Percentiles rank a stretch among this genome's conserved stretches.
Conservation (phyloP, 805 yeast genomes). For the Lipomyces spencermartinsiae region DNA sequence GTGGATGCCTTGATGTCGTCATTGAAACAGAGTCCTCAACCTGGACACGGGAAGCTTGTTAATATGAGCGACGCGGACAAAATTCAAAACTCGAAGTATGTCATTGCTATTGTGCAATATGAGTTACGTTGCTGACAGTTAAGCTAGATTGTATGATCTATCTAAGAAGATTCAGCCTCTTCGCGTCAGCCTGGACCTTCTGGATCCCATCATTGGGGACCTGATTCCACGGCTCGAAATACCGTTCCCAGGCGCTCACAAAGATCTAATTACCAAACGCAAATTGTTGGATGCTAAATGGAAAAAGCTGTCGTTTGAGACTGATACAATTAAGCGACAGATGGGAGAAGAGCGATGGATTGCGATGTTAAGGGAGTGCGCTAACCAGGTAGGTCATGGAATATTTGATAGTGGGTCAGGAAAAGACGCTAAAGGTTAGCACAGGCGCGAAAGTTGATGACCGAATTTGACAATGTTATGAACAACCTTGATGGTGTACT, state of each 20-base stretch:
- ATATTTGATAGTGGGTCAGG: background rate
- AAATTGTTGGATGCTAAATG: constrained; percentile 14
- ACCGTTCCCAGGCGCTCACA: constrained; percentile 11
- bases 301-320: constrained; percentile 20
- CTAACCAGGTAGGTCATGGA: constrained; percentile 14
- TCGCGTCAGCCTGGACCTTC: constrained; percentile 22
- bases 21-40: constrained; percentile 30
- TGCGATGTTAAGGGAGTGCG: constrained; percentile 17
- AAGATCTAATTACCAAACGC: constrained; percentile 11
- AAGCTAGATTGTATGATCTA: constrained; percentile 18
- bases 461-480: constrained; percentile 17
- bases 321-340: constrained; percentile 8
- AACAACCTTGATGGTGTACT: constrained; percentile 6
- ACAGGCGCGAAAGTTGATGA: constrained; percentile 24
- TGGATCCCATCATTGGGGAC: constrained; percentile 19
- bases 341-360: constrained; percentile 36
- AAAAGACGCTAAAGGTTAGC: background rate
- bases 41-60: constrained; percentile 32
- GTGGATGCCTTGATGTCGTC: constrained; percentile 19
- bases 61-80: constrained; percentile 25
- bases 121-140: background rate
- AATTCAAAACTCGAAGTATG: constrained; percentile 21
- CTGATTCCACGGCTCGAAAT: constrained; percentile 11
- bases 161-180: constrained; percentile 27
- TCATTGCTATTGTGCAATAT: background rate